Evolutionary conservation across 1,284 basidiomycete species (phyloP), one percentile per base, ranked within the genome.

Genomic region (Anthracocystis panici-leucophaei): DNA sequence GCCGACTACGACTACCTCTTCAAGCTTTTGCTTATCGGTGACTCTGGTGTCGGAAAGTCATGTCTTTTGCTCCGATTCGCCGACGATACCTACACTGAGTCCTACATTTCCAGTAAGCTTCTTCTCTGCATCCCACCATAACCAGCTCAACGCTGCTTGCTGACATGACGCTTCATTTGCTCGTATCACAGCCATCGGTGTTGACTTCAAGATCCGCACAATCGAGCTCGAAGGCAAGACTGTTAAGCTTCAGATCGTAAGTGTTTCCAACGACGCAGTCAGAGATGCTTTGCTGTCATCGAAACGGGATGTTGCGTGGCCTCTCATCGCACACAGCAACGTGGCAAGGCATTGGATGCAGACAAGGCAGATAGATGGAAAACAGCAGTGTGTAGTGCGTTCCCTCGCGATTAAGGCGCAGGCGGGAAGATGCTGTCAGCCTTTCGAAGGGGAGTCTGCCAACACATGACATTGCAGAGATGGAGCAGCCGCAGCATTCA

Each of bases 201-300:
- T 99, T 68, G 97, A 99, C 89, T 99, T 99, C 89, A 99, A 99
- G 92, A 99, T 99, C 88, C 90, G 97, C 82, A 99, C 97, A 52
- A 98, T 99, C 86, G 97, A 99, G 87, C 90, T 99, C 60, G 97
- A 99, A 87, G 96, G 96, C 78, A 99, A 98, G 93, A 98, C 94
- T 2, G 94, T 99, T 84, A 99, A 99, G 87, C 90, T 99, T 70
- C 97, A 99, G 88, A 99, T 99, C 87, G 95, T 97, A 85, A 88
- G 95, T 90, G 53, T 10, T 27, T 6, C 5, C 8, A n/a, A 21
- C 21, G 11, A 23, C 8, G 5, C 33, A n/a, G 14, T 53, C 38
- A 41, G 10, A 35, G 11, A 4, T 50, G 49, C 31, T 31, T 23
- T 50, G 20, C 31, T 5, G 10, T 35, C 33, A 21, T 16, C 16